phyloP scores from a whole-genome alignment of 1,284 basidiomycete genomes.

The Naganishia sp. region DNA sequence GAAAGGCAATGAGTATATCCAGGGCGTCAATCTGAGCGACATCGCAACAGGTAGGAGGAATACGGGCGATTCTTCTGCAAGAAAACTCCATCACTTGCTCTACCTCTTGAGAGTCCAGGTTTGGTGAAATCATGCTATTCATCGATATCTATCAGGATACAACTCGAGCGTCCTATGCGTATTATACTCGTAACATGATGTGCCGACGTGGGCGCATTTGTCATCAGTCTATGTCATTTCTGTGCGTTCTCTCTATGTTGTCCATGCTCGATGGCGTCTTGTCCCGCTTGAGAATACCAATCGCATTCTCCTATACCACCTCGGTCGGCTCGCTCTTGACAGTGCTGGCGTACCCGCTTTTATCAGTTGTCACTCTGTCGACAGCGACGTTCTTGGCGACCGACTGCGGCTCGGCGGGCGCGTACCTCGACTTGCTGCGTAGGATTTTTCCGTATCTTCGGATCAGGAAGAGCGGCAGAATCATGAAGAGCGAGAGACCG shows the following conservation, averaged over 20 bases:
- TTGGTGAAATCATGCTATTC: too few species aligned
- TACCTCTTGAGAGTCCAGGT: too few species aligned
- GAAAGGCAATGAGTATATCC: too few species aligned
- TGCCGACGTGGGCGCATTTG: too few species aligned
- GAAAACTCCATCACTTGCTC: too few species aligned
- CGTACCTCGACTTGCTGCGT: conserved; percentile 31
- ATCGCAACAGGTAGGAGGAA: too few species aligned
- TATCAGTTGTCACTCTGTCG: conserved; percentile 1
- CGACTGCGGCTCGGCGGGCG: background rate
- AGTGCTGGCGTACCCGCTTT: background rate
- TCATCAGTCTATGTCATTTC: too few species aligned
- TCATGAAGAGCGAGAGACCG: conserved; percentile 41
- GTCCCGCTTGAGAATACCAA: too few species aligned
- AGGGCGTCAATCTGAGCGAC: too few species aligned
- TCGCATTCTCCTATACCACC: conserved; percentile 1
- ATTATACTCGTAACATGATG: background rate
- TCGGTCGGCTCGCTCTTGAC: conserved; percentile 16
- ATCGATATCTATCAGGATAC: too few species aligned
- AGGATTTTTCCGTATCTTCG: conserved; percentile 30
- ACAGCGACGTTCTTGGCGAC: conserved; percentile 10
- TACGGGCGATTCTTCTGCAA: too few species aligned
- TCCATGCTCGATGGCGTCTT: background rate
- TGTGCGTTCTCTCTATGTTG: background rate
- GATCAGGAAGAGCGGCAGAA: conserved; percentile 38
- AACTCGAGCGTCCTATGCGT: background rate